phyloP scores from a whole-genome alignment of 83 land plant genomes.

The Picea abies region DNA sequence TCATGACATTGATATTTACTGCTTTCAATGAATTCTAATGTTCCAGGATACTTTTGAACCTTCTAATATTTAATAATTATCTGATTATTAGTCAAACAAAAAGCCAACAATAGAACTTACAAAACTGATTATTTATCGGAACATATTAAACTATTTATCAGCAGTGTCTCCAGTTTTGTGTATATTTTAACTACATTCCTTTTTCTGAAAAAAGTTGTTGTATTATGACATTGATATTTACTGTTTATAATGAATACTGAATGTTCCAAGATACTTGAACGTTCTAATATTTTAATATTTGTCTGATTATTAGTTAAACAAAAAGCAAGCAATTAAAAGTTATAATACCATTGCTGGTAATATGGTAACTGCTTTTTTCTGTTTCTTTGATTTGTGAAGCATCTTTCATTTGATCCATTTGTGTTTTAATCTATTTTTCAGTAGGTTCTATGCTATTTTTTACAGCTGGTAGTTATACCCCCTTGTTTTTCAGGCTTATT shows the following conservation, averaged over 20 bases:
- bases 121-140: too few relatives aligned
- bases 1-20: neutral
- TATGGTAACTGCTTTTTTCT: neutral
- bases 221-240: neutral
- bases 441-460: neutral
- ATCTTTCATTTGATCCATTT: neutral
- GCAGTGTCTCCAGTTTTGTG: too few relatives aligned
- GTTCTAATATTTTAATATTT: neutral
- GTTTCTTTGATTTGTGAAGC: neutral
- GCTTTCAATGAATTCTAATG: neutral
- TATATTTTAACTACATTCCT: too few relatives aligned
- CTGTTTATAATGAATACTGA: neutral
- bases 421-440: slow-evolving; percentile 1
- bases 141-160: too few relatives aligned
- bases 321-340: neutral
- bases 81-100: too few relatives aligned
- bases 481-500: slow-evolving; percentile 59
- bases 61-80: neutral
- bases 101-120: neutral
- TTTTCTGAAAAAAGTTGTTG: too few relatives aligned
- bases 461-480: neutral
- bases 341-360: neutral
- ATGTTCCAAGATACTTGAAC: neutral
- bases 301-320: too few relatives aligned
- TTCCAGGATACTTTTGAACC: neutral